phyloP scores from a whole-genome alignment of 176 grass and related monocot species.

The Neostapfia colusana region DNA sequence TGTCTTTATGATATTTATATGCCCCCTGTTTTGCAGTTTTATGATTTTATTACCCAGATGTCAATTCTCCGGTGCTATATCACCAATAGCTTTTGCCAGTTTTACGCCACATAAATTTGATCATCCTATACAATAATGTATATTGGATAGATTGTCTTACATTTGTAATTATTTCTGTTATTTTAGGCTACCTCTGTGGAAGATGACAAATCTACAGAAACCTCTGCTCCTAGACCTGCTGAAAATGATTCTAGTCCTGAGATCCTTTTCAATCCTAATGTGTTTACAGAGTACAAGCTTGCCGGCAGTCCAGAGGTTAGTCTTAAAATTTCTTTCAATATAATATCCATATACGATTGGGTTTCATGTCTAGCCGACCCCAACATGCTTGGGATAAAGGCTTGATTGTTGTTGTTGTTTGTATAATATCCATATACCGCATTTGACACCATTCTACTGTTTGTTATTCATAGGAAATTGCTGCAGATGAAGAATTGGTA shows the following conservation, averaged over 20 bases:
- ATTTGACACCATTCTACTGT: constrained; percentile 28
- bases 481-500: constrained; percentile 73
- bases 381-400: too few relatives aligned
- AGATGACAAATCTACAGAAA: constrained; percentile 38
- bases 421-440: background rate
- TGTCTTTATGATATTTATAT: background rate
- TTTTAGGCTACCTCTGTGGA: constrained; percentile 47
- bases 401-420: too few relatives aligned
- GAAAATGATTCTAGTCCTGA: constrained; percentile 39
- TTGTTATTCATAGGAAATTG: constrained; percentile 68
- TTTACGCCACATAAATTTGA: background rate
- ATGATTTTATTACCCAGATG: background rate
- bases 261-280: constrained; percentile 90
- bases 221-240: constrained; percentile 4
- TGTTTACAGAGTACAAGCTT: constrained; percentile 96
- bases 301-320: constrained; percentile 78
- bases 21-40: background rate
- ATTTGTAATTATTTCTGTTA: constrained; percentile 17
- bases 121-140: background rate
- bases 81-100: background rate
- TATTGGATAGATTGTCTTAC: background rate
- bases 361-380: too few relatives aligned
- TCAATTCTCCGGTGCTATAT: background rate
- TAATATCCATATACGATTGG: too few relatives aligned
- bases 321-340: constrained; percentile 27